Base-by-base conservation (phyloP, 257 asterid genomes). In the Craterostigma plantagineum region DNA sequence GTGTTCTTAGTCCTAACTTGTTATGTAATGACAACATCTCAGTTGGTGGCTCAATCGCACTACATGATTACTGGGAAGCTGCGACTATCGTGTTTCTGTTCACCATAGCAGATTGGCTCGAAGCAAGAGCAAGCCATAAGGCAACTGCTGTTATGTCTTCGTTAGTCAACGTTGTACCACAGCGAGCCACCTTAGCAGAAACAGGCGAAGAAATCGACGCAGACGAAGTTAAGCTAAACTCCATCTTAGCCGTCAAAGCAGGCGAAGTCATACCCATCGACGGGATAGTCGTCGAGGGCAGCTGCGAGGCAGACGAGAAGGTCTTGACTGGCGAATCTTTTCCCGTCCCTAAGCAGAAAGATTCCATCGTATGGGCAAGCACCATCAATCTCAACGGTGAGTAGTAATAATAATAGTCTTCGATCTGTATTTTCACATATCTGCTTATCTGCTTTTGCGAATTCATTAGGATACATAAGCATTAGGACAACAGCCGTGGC, bases 41-140 rank as follows among this genome's bases (percentile, higher is more conserved):
- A 81, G 97, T 86, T 62, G 66, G 49, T 1, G 97, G 97, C 51
- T 81, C 97, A 8, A 50, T 75, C 35, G 91, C 64, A 48, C 64
- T 86, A 15, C 58, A 48, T 3, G 96, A 86, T 48, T 86, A 70
- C 58, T 77, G 83, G 94, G 97, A 86, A 68, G 97, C 97, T 34
- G 94, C 59, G 0, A 73, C 94, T 0, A 81, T 86, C 33, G 93
- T 86, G 7, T 86, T 86, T 45, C 59, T 86, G 14, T 86, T 86
- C 41, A 63, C 91, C 18, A 76, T 68, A 42, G 79, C 93, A 3
- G 83, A 86, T 16, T 86, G 97, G 97, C 61, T 86, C 11, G 94
- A 86, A 58, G 59, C 79, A 11, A 66, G 82, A 46, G 97, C 97
- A 17, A 76, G 84, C 45, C 87, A 78, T 62, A 81, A 73, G 96